These are phyloP conservation scores for Cutaneotrichosporon dermatis DNA, from an alignment of 1,284 basidiomycete genomes.

Conservation along the genomic window DNA sequence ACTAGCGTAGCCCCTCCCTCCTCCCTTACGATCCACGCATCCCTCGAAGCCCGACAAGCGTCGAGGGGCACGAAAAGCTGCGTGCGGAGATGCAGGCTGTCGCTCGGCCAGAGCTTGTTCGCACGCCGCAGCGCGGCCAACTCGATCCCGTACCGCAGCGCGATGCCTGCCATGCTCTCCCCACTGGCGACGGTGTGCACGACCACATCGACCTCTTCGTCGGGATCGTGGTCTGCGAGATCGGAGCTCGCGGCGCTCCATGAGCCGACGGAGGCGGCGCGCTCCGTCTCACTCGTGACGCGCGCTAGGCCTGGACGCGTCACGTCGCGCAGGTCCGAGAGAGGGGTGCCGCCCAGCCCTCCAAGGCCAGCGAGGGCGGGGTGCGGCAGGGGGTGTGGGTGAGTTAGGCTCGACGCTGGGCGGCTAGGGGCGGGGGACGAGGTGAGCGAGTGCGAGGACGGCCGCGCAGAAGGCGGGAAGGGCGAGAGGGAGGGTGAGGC, in stretches of 20 bases:
- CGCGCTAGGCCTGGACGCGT: conserved; percentile 36
- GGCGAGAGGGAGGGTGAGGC: neutral
- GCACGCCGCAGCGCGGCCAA: conserved; percentile 69
- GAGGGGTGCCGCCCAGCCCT: neutral
- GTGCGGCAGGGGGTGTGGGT: too few relatives aligned
- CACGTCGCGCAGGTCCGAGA: conserved; percentile 18
- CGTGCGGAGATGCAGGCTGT: conserved; percentile 78
- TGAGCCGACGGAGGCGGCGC: conserved; percentile 9
- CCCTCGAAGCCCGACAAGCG: conserved; percentile 43
- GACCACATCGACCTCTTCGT: conserved; percentile 48
- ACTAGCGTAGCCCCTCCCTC: conserved; percentile 41
- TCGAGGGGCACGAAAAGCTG: conserved; percentile 70
- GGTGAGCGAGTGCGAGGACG: neutral
- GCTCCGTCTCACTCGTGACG: conserved; percentile 41
- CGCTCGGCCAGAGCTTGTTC: conserved; percentile 86
- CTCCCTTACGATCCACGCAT: conserved; percentile 32
- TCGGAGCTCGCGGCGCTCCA: conserved; percentile 26
- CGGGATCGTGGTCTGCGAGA: conserved; percentile 27
- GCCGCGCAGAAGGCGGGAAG: neutral
- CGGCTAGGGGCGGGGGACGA: neutral
- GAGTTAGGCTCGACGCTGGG: neutral
- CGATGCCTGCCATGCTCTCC: conserved; percentile 78
- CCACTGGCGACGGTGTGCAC: conserved; percentile 57
- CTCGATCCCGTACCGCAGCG: conserved; percentile 76
- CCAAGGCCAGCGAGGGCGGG: neutral